Conservation (phyloP, 1,284 basidiomycete genomes). For the Leccinum griseonigrum region DNA sequence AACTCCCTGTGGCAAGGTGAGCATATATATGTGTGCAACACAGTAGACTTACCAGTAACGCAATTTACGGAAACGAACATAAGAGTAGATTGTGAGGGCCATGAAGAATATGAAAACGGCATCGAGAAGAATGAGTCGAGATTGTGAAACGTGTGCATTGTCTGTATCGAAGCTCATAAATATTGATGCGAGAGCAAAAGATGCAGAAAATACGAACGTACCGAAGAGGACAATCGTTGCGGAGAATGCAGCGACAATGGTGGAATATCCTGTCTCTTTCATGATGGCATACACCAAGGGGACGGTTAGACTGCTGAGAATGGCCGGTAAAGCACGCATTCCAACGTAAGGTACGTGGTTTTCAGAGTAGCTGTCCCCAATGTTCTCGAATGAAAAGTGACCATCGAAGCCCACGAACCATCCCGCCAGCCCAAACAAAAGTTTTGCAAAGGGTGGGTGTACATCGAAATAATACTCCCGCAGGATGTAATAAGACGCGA, state of each 20-base stretch:
- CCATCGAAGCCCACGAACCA: slow-evolving; percentile 98
- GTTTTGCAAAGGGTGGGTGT: slow-evolving; percentile 94
- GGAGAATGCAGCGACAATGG: slow-evolving; percentile 85
- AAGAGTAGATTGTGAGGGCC: slow-evolving; percentile 90
- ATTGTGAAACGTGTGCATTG: slow-evolving; percentile 95
- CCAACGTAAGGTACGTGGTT: slow-evolving; percentile 92
- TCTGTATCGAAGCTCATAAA: slow-evolving; percentile 49
- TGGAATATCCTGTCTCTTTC: slow-evolving; percentile 96
- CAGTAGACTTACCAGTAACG: slow-evolving; percentile 71
- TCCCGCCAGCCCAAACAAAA: slow-evolving; percentile 88
- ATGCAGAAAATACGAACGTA: slow-evolving; percentile 37
- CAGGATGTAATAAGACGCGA: slow-evolving; percentile 88
- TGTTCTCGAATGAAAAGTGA: slow-evolving; percentile 90
- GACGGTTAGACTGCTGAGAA: slow-evolving; percentile 87
- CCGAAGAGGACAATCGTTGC: slow-evolving; percentile 86
- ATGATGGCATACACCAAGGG: slow-evolving; percentile 95
- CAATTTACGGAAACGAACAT: slow-evolving; percentile 93
- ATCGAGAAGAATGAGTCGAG: slow-evolving; percentile 94
- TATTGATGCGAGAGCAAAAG: neutral
- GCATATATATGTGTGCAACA: neutral
- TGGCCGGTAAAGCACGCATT: slow-evolving; percentile 88
- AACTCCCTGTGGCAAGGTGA: slow-evolving; percentile 62
- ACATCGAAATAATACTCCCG: slow-evolving; percentile 99
- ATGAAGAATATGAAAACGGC: slow-evolving; percentile 96
- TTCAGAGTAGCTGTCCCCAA: slow-evolving; percentile 89